Conservation (phyloP, 2,329 filamentous ascomycete genomes). For the Fusarium heterosporum region DNA sequence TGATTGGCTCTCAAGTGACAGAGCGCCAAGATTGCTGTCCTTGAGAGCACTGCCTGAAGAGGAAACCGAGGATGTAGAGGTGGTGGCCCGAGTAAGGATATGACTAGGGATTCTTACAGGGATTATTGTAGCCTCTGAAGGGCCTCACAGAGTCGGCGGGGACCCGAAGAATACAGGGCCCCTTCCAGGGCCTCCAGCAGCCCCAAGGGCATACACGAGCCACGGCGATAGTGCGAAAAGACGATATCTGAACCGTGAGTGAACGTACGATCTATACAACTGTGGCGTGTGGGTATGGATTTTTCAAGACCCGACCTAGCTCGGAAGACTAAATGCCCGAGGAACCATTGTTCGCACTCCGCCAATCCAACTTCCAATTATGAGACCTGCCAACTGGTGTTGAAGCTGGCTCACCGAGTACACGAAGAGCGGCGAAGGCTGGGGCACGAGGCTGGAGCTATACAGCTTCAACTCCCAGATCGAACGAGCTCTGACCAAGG, state of each 20-base stretch:
- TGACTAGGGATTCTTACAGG: slow-evolving; percentile 34
- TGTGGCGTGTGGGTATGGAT: slow-evolving; percentile 18
- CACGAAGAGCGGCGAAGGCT: slow-evolving; percentile 27
- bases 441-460: slow-evolving; percentile 27
- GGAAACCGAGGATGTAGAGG: slow-evolving; percentile 38
- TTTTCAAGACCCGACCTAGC: slow-evolving; percentile 13
- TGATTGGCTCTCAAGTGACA: slow-evolving; percentile 39
- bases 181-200: slow-evolving; percentile 20
- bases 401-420: slow-evolving; percentile 2
- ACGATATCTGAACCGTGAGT: slow-evolving; percentile 1
- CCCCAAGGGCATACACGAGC: slow-evolving; percentile 27
- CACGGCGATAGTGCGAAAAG: slow-evolving; percentile 19
- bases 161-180: slow-evolving; percentile 39
- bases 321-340: slow-evolving; percentile 26
- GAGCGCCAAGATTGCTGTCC: slow-evolving; percentile 24
- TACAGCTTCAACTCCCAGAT: slow-evolving; percentile 4
- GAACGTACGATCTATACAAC: slow-evolving; percentile 43
- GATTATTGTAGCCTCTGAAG: slow-evolving; percentile 26
- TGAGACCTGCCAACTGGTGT: slow-evolving; percentile 1
- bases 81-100: slow-evolving; percentile 38
- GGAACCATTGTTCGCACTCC: slow-evolving; percentile 6
- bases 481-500: slow-evolving; percentile 6
- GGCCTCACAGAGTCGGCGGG: slow-evolving; percentile 44
- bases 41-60: slow-evolving; percentile 33
- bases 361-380: slow-evolving; percentile 1